Evolutionary conservation across 805 yeast species (phyloP).

Genomic region (Blastobotrys mokoenaii): DNA sequence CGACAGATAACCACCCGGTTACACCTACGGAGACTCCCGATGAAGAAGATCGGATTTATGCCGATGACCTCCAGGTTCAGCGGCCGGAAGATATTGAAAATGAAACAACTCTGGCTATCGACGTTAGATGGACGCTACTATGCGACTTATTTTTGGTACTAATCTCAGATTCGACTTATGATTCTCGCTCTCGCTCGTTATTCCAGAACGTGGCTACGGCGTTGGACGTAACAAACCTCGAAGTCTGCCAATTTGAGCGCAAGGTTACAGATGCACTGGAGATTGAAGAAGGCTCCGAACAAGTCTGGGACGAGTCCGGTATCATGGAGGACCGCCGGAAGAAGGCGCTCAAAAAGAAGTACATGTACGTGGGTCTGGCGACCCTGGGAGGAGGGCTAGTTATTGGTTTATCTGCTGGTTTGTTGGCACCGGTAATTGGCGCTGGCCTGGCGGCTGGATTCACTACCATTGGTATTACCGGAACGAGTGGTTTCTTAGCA

Average conservation of each 20-base stretch:
- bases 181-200: conserved; percentile 79
- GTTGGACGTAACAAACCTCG: conserved; percentile 53
- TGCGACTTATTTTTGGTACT: conserved; percentile 83
- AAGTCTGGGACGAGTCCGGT: conserved; percentile 63
- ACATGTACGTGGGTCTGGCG: conserved; percentile 87
- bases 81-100: conserved; percentile 20
- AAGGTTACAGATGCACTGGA: conserved; percentile 86
- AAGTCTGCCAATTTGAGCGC: conserved; percentile 81
- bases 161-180: conserved; percentile 78
- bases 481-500: conserved; percentile 88
- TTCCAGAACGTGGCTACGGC: conserved; percentile 57
- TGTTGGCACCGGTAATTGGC: conserved; percentile 95
- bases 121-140: conserved; percentile 85
- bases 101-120: conserved; percentile 42
- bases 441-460: conserved; percentile 98
- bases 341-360: conserved; percentile 52
- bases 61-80: conserved; percentile 10
- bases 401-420: conserved; percentile 89
- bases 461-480: conserved; percentile 87
- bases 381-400: conserved; percentile 94
- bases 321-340: conserved; percentile 67
- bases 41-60: conserved; percentile 3
- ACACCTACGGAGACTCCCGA: conserved; percentile 1
- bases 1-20: conserved; percentile 6
- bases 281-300: conserved; percentile 73